Evolutionary conservation across 306 rosid species (phyloP), one percentile per base, ranked within the genome.

Genomic region (Bauhinia variegata): DNA sequence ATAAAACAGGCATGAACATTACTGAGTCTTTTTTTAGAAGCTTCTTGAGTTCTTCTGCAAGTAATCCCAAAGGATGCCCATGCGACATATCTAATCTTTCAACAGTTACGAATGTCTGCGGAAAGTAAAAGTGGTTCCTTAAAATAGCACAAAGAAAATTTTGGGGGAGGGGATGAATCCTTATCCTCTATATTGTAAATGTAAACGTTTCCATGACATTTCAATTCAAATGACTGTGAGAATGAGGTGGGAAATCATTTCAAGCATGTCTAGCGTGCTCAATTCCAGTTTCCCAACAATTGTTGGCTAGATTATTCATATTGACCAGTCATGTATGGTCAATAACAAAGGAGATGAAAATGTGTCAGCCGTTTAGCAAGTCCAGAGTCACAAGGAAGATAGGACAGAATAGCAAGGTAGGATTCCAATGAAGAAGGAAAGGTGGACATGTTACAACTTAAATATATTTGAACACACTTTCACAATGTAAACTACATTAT

Each of bases 41-140:
- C 79, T 85, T 88, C 79, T 93, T 88, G 44, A 84, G 83, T 78
- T 88, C 99, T 82, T 88, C 97, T 18, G 97, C 99, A 73, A 93
- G 96, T 78, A 90, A 80, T 76, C 96, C 90, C 86, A 93, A 79
- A 63, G 84, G 88, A 82, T 90, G 99, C 76, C 87, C 99, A 36
- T 82, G 85, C 18, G 75, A 82, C 68, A 76, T 70, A 48, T 87
- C 97, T 75, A 76, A 69, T 75, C 84, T 88, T 46, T 90, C 99
- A 75, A 88, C 86, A 80, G 79, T 74, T 56, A 80, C 92, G 66
- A 85, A 65, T 34, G 78, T 75, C 99, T 93, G 91, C 67, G 75
- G 16, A 34, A 67, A 77, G 28, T 43, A 48, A 76, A 55, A 33
- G 48, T 63, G 56, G 67, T 49, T 65, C 60, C 17, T 70, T 67